These are phyloP conservation scores for Microdochium trichocladiopsis DNA, from an alignment of 2,329 filamentous ascomycete species.

Conservation along the genomic window DNA sequence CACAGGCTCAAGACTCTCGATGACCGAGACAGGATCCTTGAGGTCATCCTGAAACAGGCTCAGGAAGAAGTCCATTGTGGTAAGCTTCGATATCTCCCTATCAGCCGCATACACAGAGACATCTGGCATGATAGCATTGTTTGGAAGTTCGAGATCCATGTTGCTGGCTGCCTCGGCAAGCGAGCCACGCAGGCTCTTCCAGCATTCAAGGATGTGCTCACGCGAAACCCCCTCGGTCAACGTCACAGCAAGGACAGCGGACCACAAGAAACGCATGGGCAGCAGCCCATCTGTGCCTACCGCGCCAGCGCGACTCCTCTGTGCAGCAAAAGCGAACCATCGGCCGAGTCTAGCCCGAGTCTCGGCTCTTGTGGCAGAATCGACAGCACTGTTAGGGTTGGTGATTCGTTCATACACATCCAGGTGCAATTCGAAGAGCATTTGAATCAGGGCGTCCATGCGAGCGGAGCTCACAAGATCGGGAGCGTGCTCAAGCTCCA, in stretches of 20 bases:
- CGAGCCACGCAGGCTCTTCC: conserved; percentile 49
- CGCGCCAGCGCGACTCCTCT: conserved; percentile 29
- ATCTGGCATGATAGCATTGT: conserved; percentile 84
- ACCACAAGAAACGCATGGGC: conserved; percentile 50
- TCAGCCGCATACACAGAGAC: conserved; percentile 80
- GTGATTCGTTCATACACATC: conserved; percentile 54
- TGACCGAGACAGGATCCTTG: conserved; percentile 74
- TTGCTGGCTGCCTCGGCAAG: conserved; percentile 30
- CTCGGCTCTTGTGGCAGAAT: conserved; percentile 38
- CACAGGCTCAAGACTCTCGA: conserved; percentile 88
- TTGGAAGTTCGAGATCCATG: conserved; percentile 56
- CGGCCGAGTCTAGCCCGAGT: conserved; percentile 41
- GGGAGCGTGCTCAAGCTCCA: conserved; percentile 27
- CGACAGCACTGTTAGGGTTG: conserved; percentile 47
- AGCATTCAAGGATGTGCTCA: conserved; percentile 51
- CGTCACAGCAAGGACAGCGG: conserved; percentile 45
- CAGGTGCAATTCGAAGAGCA: conserved; percentile 55
- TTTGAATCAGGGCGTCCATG: conserved; percentile 42
- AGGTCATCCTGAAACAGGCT: conserved; percentile 80
- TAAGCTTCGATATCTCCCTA: conserved; percentile 83
- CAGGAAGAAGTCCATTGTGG: conserved; percentile 93
- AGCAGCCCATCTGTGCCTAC: conserved; percentile 28
- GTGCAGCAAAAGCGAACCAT: conserved; percentile 44
- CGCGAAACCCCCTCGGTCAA: conserved; percentile 43
- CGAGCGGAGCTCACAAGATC: conserved; percentile 13